phyloP scores from a whole-genome alignment of 1,284 basidiomycete species.

The Cryptococcus depauperatus region DNA sequence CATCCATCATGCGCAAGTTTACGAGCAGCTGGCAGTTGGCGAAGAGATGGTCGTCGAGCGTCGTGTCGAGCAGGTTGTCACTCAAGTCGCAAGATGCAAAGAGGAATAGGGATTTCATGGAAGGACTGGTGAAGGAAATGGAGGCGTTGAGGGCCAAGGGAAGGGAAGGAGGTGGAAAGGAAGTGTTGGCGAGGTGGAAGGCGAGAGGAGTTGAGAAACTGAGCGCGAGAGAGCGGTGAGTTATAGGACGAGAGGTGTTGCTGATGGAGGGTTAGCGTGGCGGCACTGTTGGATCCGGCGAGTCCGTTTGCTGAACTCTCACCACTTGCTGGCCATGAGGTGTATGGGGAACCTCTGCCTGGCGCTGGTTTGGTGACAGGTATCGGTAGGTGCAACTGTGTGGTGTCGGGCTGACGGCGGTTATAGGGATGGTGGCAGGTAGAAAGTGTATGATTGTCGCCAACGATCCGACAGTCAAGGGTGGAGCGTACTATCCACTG shows the following conservation, averaged over 20 bases:
- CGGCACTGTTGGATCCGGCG: slow-evolving; percentile 68
- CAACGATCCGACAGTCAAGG: slow-evolving; percentile 90
- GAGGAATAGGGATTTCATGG: slow-evolving; percentile 26
- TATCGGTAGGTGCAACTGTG: slow-evolving; percentile 51
- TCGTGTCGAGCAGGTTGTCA: too few species aligned
- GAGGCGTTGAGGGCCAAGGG: slow-evolving; percentile 48
- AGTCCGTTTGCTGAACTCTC: slow-evolving; percentile 88
- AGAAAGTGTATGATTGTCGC: slow-evolving; percentile 81
- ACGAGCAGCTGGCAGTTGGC: too few species aligned
- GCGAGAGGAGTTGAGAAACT: slow-evolving; percentile 74
- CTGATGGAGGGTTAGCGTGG: slow-evolving; percentile 47
- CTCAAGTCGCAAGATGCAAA: too few species aligned
- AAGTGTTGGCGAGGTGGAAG: slow-evolving; percentile 58
- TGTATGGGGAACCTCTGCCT: slow-evolving; percentile 75
- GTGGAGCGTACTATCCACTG: slow-evolving; percentile 85
- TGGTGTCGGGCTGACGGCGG: not conserved
- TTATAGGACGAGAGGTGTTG: slow-evolving; percentile 1
- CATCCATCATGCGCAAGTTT: too few species aligned
- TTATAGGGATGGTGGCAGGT: slow-evolving; percentile 54
- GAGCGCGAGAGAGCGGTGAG: slow-evolving; percentile 74
- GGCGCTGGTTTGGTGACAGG: slow-evolving; percentile 88
- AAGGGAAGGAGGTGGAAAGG: slow-evolving; percentile 48
- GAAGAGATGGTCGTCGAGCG: too few species aligned
- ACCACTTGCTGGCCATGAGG: slow-evolving; percentile 73
- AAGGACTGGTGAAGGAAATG: slow-evolving; percentile 14